A percentile compares a stretch with the other conserved stretches of the same genome.
Conservation (phyloP, 2,329 filamentous ascomycete species). For the Alternaria ethzedia region DNA sequence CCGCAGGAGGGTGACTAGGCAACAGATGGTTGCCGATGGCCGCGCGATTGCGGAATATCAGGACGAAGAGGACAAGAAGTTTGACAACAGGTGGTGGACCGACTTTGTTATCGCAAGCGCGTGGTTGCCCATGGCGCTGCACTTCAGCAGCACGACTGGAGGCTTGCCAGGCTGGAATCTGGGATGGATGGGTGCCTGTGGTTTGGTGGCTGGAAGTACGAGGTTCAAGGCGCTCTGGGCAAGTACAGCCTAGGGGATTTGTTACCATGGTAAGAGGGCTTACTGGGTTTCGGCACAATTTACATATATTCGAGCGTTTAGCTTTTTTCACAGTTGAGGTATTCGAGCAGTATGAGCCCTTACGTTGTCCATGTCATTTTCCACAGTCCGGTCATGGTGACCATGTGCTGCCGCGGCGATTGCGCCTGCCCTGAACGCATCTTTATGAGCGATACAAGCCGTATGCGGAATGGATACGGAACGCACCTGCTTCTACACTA, state of each 20-base stretch:
- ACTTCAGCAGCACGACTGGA: constrained; percentile 47
- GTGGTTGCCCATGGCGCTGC: constrained; percentile 54
- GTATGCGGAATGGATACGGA: not conserved
- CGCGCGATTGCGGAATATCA: constrained; percentile 39
- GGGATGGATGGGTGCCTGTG: constrained; percentile 53
- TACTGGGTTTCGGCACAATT: not conserved
- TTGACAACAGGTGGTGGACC: constrained; percentile 51
- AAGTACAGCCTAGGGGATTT: constrained; percentile 18
- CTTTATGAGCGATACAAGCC: not conserved
- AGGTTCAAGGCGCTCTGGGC: constrained; percentile 36
- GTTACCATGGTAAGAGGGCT: not conserved
- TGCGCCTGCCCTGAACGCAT: not conserved
- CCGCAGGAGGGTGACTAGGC: constrained; percentile 37
- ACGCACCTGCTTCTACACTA: not conserved
- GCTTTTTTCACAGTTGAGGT: not conserved
- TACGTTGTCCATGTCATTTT: not conserved
- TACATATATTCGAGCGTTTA: constrained; percentile 8
- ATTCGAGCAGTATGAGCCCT: not conserved
- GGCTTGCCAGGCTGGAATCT: constrained; percentile 54
- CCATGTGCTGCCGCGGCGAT: not conserved
- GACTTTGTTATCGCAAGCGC: constrained; percentile 51
- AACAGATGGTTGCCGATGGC: constrained; percentile 37
- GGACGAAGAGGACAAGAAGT: constrained; percentile 47
- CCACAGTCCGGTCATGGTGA: not conserved
- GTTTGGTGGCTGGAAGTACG: constrained; percentile 48